Conservation (phyloP, 2,329 filamentous ascomycete species). For the Alternaria brassicicola region DNA sequence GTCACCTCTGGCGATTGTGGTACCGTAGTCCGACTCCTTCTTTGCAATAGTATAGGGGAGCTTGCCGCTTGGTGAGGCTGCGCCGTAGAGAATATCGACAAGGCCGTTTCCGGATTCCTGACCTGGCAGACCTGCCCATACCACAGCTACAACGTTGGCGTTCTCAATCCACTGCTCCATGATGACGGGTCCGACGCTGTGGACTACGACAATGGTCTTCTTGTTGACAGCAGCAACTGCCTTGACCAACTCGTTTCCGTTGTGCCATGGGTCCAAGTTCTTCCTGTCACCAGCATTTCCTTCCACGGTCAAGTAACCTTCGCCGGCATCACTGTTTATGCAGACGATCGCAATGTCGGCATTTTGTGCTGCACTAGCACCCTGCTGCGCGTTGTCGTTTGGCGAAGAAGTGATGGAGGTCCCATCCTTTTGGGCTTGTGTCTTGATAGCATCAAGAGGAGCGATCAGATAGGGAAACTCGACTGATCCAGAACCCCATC, state of each 20-base stretch:
- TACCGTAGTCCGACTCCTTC: conserved; percentile 41
- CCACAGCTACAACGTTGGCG: conserved; percentile 48
- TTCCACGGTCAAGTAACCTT: conserved; percentile 58
- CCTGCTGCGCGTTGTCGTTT: conserved; percentile 47
- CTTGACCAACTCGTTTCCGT: conserved; percentile 51
- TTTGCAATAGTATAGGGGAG: conserved; percentile 60
- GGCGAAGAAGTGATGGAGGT: conserved; percentile 49
- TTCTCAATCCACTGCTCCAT: conserved; percentile 46
- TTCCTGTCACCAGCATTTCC: conserved; percentile 56
- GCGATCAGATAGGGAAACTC: conserved; percentile 53
- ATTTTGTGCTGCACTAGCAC: conserved; percentile 46
- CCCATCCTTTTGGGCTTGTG: conserved; percentile 45
- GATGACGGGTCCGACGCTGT: conserved; percentile 47
- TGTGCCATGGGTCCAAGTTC: conserved; percentile 56
- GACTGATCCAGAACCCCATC: conserved; percentile 67
- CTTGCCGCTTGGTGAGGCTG: conserved; percentile 57
- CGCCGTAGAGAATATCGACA: conserved; percentile 55
- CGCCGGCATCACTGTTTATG: conserved; percentile 56
- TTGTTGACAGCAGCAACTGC: conserved; percentile 47
- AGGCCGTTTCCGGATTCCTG: conserved; percentile 54
- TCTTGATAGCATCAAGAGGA: conserved; percentile 52
- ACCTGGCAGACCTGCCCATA: conserved; percentile 50
- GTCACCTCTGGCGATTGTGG: conserved; percentile 24
- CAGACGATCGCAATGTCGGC: conserved; percentile 54
- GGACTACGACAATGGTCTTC: conserved; percentile 49